Evolutionary conservation across 345 rosid species (phyloP).

Genomic region (Raphanus raphanistrum): DNA sequence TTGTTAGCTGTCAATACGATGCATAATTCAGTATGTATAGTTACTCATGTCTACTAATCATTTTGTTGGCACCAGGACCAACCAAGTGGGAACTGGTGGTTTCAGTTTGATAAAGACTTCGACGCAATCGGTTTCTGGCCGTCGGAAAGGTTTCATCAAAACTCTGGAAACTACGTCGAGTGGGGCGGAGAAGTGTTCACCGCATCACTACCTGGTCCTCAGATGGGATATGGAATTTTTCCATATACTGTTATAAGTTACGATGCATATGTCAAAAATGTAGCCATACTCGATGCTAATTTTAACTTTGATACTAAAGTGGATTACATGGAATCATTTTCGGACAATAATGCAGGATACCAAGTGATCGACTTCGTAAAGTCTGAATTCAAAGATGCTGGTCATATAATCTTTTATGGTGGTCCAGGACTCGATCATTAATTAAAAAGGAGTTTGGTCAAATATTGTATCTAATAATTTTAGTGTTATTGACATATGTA

Average conservation of each 20-base stretch:
- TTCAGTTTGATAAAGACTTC: neutral
- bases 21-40: neutral
- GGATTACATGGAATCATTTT: neutral
- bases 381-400: neutral
- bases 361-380: neutral
- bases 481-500: neutral
- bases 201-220: conserved; percentile 13
- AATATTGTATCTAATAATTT: neutral
- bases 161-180: neutral
- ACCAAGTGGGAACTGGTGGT: conserved; percentile 18
- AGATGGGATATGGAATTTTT: conserved; percentile 21
- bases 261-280: conserved; percentile 18
- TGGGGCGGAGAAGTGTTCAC: conserved; percentile 36
- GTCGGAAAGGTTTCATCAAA: neutral
- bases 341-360: neutral
- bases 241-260: neutral
- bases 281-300: conserved; percentile 1
- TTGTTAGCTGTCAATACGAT: neutral
- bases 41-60: neutral
- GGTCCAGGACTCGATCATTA: conserved; percentile 16
- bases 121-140: conserved; percentile 25
- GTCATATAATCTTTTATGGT: conserved; percentile 21
- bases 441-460: neutral
- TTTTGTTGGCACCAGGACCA: conserved; percentile 10
- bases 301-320: neutral